Percentiles rank a stretch among this genome's conserved stretches.
Conservation (phyloP, 2,329 filamentous ascomycete genomes). For the Cadophora luteo-olivacea region DNA sequence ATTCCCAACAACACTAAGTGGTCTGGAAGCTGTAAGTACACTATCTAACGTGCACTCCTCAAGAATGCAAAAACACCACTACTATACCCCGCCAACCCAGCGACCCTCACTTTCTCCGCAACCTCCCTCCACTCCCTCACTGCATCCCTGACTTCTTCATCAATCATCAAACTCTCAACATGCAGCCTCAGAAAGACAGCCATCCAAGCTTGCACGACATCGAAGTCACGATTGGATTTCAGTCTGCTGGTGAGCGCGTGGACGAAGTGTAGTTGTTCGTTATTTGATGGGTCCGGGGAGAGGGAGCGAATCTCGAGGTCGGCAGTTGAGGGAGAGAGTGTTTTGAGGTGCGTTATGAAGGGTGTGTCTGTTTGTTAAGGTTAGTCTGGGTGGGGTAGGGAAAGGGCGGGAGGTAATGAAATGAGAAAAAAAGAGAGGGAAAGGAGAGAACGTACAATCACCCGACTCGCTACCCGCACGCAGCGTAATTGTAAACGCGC, state of each 20-base stretch:
- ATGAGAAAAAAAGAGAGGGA: neutral
- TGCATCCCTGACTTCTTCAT: constrained; percentile 59
- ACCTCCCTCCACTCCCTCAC: constrained; percentile 74
- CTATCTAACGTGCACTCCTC: constrained; percentile 53
- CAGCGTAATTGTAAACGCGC: constrained; percentile 64
- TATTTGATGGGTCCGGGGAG: constrained; percentile 52
- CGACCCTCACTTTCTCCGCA: constrained; percentile 78
- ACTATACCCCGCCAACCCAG: constrained; percentile 84
- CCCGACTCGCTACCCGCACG: constrained; percentile 58
- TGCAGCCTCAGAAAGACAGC: constrained; percentile 88
- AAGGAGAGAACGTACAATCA: constrained; percentile 60
- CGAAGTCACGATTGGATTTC: constrained; percentile 78
- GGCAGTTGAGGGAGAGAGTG: constrained; percentile 81
- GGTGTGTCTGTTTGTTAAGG: constrained; percentile 55
- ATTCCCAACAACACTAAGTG: neutral
- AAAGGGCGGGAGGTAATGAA: neutral
- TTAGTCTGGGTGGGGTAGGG: neutral
- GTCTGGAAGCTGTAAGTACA: too few species aligned
- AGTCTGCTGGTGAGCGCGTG: constrained; percentile 77
- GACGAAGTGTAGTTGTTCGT: constrained; percentile 83
- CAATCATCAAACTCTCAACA: constrained; percentile 59
- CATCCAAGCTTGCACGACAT: constrained; percentile 97
- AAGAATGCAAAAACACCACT: constrained; percentile 85
- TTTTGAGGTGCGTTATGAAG: constrained; percentile 81
- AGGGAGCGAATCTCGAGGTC: constrained; percentile 92